phyloP scores from a whole-genome alignment of 1,139 yeast species.

The Suhomyces coccinellae region DNA sequence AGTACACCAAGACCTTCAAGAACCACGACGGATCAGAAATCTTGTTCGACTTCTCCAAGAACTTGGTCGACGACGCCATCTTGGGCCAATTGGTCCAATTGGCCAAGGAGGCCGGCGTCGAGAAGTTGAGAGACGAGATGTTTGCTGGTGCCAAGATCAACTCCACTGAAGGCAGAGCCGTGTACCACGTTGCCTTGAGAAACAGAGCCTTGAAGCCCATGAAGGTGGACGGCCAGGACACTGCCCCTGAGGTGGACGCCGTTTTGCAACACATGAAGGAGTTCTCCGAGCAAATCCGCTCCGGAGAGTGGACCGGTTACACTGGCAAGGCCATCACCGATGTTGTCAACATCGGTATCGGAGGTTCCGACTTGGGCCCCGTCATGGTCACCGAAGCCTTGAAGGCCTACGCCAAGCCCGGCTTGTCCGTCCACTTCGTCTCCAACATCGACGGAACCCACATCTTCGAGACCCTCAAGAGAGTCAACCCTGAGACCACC shows the following conservation, averaged over 20 bases:
- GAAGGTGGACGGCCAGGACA: slow-evolving; percentile 87
- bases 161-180: slow-evolving; percentile 95
- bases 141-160: slow-evolving; percentile 92
- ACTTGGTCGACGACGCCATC: slow-evolving; percentile 84
- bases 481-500: slow-evolving; percentile 84
- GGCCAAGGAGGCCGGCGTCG: slow-evolving; percentile 90
- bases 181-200: slow-evolving; percentile 93
- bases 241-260: slow-evolving; percentile 83
- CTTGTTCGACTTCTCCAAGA: slow-evolving; percentile 92
- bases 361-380: slow-evolving; percentile 98
- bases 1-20: slow-evolving; percentile 71
- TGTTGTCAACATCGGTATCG: slow-evolving; percentile 96
- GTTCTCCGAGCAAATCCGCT: slow-evolving; percentile 83
- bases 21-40: slow-evolving; percentile 87
- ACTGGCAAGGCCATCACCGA: slow-evolving; percentile 92
- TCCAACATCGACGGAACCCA: slow-evolving; percentile 99
- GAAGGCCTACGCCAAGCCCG: slow-evolving; percentile 80
- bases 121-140: slow-evolving; percentile 83
- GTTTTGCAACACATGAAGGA: slow-evolving; percentile 96
- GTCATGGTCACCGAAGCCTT: slow-evolving; percentile 99
- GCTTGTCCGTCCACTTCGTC: slow-evolving; percentile 83
- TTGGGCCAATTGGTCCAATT: slow-evolving; percentile 64
- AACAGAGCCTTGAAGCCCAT: slow-evolving; percentile 81
- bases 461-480: slow-evolving; percentile 84
- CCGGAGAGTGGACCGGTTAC: slow-evolving; percentile 96